A percentile compares a stretch with the other conserved stretches of the same genome.
Evolutionary conservation across 2,329 filamentous ascomycete genomes (phyloP).

Genomic region (Talaromyces amestolkiae): DNA sequence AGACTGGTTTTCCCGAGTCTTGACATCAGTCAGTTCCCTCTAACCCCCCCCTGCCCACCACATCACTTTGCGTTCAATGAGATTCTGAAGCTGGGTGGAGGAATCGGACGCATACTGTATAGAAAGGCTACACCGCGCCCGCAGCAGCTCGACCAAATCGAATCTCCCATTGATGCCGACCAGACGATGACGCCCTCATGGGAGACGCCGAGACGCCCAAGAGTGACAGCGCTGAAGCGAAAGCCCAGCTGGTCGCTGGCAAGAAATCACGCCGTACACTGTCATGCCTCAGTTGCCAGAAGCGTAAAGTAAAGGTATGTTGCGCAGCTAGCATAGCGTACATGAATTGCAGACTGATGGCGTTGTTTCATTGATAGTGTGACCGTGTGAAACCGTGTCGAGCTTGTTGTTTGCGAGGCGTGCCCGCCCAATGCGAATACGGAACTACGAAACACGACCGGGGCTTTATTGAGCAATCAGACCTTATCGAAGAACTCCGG

Average conservation of each 20-base stretch:
- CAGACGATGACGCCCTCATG: slow-evolving; percentile 17
- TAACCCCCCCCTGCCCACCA: not conserved
- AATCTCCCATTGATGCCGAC: not conserved
- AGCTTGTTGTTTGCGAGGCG: slow-evolving; percentile 31
- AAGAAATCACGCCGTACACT: slow-evolving; percentile 32
- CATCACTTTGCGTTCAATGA: not conserved
- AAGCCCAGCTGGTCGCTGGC: slow-evolving; percentile 15
- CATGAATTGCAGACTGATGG: not conserved
- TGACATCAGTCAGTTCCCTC: not conserved
- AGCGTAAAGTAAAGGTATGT: slow-evolving; percentile 35
- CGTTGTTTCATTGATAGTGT: slow-evolving; percentile 21
- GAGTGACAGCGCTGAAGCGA: slow-evolving; percentile 9
- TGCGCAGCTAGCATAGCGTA: not conserved
- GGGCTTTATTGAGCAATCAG: slow-evolving; percentile 31
- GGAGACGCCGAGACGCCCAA: slow-evolving; percentile 8
- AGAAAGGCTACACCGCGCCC: not conserved
- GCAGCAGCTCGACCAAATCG: not conserved
- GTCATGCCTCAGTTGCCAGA: slow-evolving; percentile 32
- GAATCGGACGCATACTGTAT: not conserved
- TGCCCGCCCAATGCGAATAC: slow-evolving; percentile 33
- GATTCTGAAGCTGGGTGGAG: not conserved
- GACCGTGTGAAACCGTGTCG: slow-evolving; percentile 33
- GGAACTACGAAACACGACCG: slow-evolving; percentile 31
- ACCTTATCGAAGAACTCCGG: slow-evolving; percentile 29
- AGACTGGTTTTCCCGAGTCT: not conserved